Evolutionary conservation across 805 yeast genomes (phyloP).

Genomic region (Wickerhamiella siamensis): DNA sequence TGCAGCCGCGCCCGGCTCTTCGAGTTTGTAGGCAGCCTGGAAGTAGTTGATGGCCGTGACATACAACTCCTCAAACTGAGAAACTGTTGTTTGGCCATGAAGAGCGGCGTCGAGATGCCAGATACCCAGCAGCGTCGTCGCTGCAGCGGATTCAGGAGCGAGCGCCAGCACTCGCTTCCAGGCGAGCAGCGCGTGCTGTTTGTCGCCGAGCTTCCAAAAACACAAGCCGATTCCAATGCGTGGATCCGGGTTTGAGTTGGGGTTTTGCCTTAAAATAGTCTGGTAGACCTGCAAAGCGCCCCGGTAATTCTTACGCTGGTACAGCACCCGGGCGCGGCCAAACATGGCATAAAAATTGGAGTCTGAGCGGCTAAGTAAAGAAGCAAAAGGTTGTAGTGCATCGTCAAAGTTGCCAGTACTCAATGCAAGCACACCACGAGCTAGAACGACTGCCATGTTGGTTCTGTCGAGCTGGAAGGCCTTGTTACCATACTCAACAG

Average conservation of each 20-base stretch:
- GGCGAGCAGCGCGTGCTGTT: conserved; percentile 57
- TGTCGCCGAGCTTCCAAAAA: conserved; percentile 76
- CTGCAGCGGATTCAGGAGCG: conserved; percentile 43
- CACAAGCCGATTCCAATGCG: conserved; percentile 90
- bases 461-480: conserved; percentile 35
- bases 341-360: conserved; percentile 61
- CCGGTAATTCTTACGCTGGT: conserved; percentile 55
- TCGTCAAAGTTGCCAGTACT: conserved; percentile 50
- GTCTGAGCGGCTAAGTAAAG: conserved; percentile 32
- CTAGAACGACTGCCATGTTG: conserved; percentile 39
- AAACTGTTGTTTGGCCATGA: conserved; percentile 33
- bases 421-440: conserved; percentile 51
- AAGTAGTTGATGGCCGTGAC: conserved; percentile 37
- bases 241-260: conserved; percentile 50
- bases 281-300: conserved; percentile 74
- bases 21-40: conserved; percentile 28
- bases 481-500: conserved; percentile 33
- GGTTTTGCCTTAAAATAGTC: conserved; percentile 61
- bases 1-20: conserved; percentile 37
- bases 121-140: conserved; percentile 50
- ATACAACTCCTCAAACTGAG: conserved; percentile 48
- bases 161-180: conserved; percentile 72
- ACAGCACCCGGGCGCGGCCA: conserved; percentile 71
- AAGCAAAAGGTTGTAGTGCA: conserved; percentile 57
- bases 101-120: conserved; percentile 54